phyloP scores from a whole-genome alignment of 495 filamentous ascomycete species.

The Chaetomium tenue region DNA sequence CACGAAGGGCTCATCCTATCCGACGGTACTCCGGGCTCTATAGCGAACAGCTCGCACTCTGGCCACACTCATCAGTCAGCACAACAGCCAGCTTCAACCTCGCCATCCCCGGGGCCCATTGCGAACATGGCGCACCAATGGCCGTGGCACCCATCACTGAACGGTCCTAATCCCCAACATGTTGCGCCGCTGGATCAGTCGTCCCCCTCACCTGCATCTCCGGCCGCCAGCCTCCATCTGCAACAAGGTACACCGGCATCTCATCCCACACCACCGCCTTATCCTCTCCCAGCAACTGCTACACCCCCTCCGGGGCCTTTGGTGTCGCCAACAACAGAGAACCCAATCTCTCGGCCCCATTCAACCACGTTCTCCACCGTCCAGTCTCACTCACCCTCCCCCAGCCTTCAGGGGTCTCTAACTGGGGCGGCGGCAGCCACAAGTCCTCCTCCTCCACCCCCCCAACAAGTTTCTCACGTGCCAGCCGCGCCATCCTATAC shows the following conservation, averaged over 20 bases:
- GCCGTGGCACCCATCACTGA: not conserved
- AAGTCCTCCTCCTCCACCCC: not conserved
- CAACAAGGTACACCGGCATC: not conserved
- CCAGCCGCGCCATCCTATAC: conserved; percentile 10
- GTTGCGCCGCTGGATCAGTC: not conserved
- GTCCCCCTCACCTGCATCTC: not conserved
- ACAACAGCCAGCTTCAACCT: not conserved
- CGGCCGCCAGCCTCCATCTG: not conserved
- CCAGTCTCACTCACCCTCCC: conserved; percentile 1
- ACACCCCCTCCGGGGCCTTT: not conserved
- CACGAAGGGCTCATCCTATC: conserved; percentile 23
- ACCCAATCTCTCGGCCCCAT: not conserved
- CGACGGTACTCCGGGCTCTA: not conserved
- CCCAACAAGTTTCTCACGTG: not conserved
- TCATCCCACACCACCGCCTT: not conserved
- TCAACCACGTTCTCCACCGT: not conserved
- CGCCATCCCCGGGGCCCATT: not conserved
- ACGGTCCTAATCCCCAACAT: not conserved
- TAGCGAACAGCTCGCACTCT: not conserved
- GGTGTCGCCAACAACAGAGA: not conserved
- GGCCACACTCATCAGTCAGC: not conserved
- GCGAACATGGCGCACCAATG: not conserved
- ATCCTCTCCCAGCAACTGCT: not conserved
- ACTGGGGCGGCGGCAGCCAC: not conserved
- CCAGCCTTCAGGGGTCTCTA: not conserved